phyloP scores from a whole-genome alignment of 805 yeast genomes.

The Cyberlindnera euphorbiiphila region DNA sequence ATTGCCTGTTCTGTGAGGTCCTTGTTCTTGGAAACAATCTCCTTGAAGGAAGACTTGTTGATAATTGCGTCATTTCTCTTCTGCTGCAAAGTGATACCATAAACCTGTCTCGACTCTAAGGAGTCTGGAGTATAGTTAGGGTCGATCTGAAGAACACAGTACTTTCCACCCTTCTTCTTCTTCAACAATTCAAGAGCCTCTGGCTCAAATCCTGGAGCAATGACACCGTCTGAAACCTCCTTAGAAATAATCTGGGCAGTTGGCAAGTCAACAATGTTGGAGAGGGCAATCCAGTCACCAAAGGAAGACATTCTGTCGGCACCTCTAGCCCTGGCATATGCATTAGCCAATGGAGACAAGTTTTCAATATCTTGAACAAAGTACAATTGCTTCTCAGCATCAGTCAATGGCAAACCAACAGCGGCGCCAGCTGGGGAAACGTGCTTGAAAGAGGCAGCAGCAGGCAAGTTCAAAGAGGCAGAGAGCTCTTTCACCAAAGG shows the following conservation, averaged over 20 bases:
- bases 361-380: conserved; percentile 93
- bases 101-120: conserved; percentile 89
- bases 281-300: conserved; percentile 97
- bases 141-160: conserved; percentile 93
- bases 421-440: conserved; percentile 99
- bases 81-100: conserved; percentile 93
- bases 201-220: conserved; percentile 94
- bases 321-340: conserved; percentile 99
- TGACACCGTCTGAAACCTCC: conserved; percentile 98
- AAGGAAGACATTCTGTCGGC: conserved; percentile 99
- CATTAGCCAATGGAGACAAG: conserved; percentile 94
- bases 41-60: conserved; percentile 84
- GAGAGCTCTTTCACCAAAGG: conserved; percentile 96
- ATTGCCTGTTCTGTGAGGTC: conserved; percentile 86
- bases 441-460: conserved; percentile 98
- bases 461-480: conserved; percentile 91
- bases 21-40: conserved; percentile 85
- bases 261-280: conserved; percentile 93
- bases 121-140: conserved; percentile 84
- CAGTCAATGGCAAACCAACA: conserved; percentile 90
- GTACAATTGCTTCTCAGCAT: conserved; percentile 89
- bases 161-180: conserved; percentile 96
- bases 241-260: conserved; percentile 96
- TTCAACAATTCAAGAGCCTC: conserved; percentile 87
- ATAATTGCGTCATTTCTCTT: conserved; percentile 97